Conservation (phyloP, 129 eudicot species). For the Artemisia annua region DNA sequence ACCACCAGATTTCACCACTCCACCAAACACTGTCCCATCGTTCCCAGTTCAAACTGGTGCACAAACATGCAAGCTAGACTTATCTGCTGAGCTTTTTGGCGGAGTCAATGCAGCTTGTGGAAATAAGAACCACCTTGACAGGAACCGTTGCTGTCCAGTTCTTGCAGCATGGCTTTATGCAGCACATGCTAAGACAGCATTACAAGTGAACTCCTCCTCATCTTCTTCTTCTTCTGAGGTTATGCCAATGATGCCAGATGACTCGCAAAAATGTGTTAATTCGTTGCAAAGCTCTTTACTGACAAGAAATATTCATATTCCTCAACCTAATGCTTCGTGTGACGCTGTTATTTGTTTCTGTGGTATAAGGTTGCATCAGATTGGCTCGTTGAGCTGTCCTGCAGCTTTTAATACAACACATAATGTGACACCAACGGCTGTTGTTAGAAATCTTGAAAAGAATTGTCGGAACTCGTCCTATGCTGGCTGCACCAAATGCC, state of each 20-base stretch:
- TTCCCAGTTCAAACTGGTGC: conserved; percentile 68
- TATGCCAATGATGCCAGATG: conserved; percentile 96
- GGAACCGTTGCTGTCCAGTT: conserved; percentile 93
- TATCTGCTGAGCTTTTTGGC: conserved; percentile 88
- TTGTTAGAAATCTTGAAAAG: conserved; percentile 63
- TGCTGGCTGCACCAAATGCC: conserved; percentile 86
- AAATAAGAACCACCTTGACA: conserved; percentile 53
- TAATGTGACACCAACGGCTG: conserved; percentile 80
- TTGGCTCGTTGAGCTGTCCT: too few relatives aligned
- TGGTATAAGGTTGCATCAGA: conserved; percentile 80
- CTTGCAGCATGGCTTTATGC: conserved; percentile 97
- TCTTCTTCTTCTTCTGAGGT: conserved; percentile 45
- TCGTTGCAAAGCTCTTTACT: conserved; percentile 69
- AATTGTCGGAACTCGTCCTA: conserved; percentile 83
- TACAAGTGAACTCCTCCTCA: conserved; percentile 32
- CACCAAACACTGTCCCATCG: conserved; percentile 87
- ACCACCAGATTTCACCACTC: conserved; percentile 52
- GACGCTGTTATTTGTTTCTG: conserved; percentile 90
- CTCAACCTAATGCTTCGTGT: conserved; percentile 80
- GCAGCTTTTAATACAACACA: too few relatives aligned
- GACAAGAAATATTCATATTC: conserved; percentile 58
- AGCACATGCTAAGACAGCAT: conserved; percentile 85
- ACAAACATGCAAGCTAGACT: conserved; percentile 70
- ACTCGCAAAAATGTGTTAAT: conserved; percentile 87
- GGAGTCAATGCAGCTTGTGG: conserved; percentile 88